Evolutionary conservation across 2,329 filamentous ascomycete species (phyloP).

Genomic region (Pseudodiploospora longispora): DNA sequence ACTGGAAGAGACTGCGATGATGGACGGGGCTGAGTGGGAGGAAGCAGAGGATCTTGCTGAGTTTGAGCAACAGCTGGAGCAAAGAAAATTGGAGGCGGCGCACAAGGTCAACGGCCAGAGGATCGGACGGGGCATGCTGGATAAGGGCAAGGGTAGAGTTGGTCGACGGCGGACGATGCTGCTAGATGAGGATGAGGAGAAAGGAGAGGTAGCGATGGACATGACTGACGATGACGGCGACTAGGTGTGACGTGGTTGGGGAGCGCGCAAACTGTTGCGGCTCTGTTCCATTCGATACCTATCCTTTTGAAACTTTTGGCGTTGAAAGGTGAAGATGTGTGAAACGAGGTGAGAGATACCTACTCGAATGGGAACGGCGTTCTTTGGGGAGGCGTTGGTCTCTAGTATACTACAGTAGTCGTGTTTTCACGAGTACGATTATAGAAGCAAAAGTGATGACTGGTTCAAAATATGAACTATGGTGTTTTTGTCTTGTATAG

Average conservation of each 20-base stretch:
- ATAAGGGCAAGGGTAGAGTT: constrained; percentile 39
- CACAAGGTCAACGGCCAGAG: constrained; percentile 25
- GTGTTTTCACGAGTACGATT: no score
- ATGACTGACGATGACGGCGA: constrained; percentile 45
- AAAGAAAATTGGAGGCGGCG: constrained; percentile 37
- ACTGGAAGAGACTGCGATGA: constrained; percentile 50
- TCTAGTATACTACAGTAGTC: no score
- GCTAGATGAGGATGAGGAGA: constrained; percentile 27
- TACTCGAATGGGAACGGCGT: no score
- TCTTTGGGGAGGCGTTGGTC: no score
- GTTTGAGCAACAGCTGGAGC: constrained; percentile 45
- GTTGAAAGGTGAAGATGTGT: no score
- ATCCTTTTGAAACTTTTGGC: no score
- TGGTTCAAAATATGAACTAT: no score
- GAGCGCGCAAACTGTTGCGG: no score
- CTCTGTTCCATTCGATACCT: no score
- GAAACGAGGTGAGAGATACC: no score
- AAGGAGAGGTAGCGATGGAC: constrained; percentile 44
- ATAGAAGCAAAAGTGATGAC: no score
- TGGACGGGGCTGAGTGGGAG: constrained; percentile 37
- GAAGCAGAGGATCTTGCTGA: constrained; percentile 37
- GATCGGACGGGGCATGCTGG: constrained; percentile 18
- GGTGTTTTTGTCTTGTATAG: no score
- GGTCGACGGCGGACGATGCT: constrained; percentile 23
- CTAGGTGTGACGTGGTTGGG: background rate